Percentiles rank a stretch among this genome's conserved stretches.
Conservation (phyloP, 2,329 filamentous ascomycete species). For the Alternaria viburni region DNA sequence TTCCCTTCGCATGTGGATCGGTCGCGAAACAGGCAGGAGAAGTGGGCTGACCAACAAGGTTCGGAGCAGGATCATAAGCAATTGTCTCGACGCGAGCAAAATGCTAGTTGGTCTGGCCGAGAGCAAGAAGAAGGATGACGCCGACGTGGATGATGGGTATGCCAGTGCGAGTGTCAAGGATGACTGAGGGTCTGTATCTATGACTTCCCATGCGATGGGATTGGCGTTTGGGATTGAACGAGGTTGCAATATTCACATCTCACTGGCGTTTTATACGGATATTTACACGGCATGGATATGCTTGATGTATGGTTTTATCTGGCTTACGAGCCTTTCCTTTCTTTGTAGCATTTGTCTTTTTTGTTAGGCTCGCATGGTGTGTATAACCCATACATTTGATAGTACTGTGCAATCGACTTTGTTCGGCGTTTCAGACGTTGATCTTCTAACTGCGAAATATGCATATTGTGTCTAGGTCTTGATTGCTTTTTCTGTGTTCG, state of each 20-base stretch:
- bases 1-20: conserved; percentile 55
- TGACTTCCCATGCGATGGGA: not conserved
- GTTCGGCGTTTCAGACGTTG: not conserved
- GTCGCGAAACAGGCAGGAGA: conserved; percentile 50
- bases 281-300: not conserved
- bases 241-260: not conserved
- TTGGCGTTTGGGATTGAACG: not conserved
- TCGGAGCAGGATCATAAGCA: conserved; percentile 48
- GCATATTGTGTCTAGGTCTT: not conserved
- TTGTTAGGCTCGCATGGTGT: not conserved
- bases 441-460: not conserved
- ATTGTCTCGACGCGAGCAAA: conserved; percentile 53
- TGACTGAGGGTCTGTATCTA: conserved; percentile 11
- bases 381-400: not conserved
- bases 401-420: not conserved
- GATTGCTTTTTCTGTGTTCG: not conserved
- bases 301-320: not conserved
- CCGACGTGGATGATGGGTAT: conserved; percentile 38
- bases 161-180: conserved; percentile 38
- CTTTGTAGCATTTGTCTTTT: not conserved
- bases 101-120: conserved; percentile 48
- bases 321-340: not conserved
- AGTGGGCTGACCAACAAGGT: conserved; percentile 50
- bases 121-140: conserved; percentile 21
- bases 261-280: not conserved